These are phyloP conservation scores for Limtongia smithiae DNA, from an alignment of 805 yeast species.

Conservation along the genomic window DNA sequence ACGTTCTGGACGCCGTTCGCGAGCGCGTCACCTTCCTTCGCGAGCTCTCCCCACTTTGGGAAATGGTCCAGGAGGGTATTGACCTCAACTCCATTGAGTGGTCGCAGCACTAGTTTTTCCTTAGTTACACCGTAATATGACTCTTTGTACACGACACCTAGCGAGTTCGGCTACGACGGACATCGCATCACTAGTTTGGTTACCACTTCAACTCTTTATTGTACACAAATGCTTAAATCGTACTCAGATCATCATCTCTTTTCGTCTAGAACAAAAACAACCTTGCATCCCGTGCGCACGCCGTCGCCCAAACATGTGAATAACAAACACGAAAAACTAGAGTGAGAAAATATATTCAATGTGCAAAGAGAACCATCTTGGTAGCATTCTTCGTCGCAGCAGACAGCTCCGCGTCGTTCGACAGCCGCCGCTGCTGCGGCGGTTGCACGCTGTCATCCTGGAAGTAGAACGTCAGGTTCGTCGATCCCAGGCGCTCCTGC, in stretches of 20 bases:
- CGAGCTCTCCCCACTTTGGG: slow-evolving; percentile 95
- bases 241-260: too few species aligned
- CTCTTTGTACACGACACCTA: too few species aligned
- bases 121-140: too few species aligned
- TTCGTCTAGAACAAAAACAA: too few species aligned
- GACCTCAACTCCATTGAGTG: slow-evolving; percentile 91
- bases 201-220: too few species aligned
- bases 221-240: too few species aligned
- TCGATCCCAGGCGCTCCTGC: slow-evolving; percentile 36
- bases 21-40: slow-evolving; percentile 89
- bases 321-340: too few species aligned
- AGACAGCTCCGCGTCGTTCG: slow-evolving; percentile 41
- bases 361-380: slow-evolving; percentile 24
- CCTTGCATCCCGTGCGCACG: too few species aligned
- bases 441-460: slow-evolving; percentile 32
- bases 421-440: slow-evolving; percentile 31
- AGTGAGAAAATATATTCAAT: too few species aligned
- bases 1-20: slow-evolving; percentile 80
- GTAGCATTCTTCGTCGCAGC: slow-evolving; percentile 30
- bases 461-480: slow-evolving; percentile 32
- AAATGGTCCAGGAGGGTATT: slow-evolving; percentile 98
- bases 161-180: too few species aligned
- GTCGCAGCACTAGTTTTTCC: slow-evolving; percentile 76
- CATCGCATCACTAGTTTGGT: too few species aligned
- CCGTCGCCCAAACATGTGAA: too few species aligned